Evolutionary conservation across 495 filamentous ascomycete genomes (phyloP), one percentile per base, ranked within the genome.

Genomic region (Lindgomyces ingoldianus): DNA sequence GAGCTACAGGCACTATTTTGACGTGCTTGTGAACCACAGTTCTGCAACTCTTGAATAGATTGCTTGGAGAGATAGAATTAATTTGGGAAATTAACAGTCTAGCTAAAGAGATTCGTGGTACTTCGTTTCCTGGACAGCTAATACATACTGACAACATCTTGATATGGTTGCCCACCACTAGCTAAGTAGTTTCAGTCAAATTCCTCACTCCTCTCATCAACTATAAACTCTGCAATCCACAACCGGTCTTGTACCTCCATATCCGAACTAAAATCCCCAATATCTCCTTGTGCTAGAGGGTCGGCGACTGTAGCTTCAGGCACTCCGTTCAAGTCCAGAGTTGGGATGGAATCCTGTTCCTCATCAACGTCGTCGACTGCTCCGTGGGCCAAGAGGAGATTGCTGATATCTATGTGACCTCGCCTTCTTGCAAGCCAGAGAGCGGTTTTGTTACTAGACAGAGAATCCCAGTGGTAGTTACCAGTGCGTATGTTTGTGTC

Each of bases 351-450:
- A n/a, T n/a, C 50, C 8, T 56, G 29, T 36, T 26, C 30, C 3
- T 56, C 41, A 10, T 41, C 10, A 2, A 26, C 11, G 2, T 14
- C 14, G n/a, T 30, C 16, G 1, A 59, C 24, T 11, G 41, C 25
- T 33, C 45, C 45, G 25, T 2, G 36, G 12, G 56, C 24, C 9
- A 58, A 12, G 4, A 58, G 55, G 55, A 58, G 4, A 14, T 46
- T 25, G 36, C 46, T 30, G 30, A 47, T 58, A 26, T 58, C 55
- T 29, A 3, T 26, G 36, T 58, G 39, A 16, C 39, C 39, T 18
- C 26, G 4, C 3, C 9, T n/a, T 36, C 16, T 46, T 26, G 55
- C 56, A 22, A 49, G 24, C 10, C 26, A 12, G 42, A 49, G 26
- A 3, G 26, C 26, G 19, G 56, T 36, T 24, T 48, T 30, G n/a